Conservation (phyloP, 305 asterid genomes). For the Solanum hybrid region DNA sequence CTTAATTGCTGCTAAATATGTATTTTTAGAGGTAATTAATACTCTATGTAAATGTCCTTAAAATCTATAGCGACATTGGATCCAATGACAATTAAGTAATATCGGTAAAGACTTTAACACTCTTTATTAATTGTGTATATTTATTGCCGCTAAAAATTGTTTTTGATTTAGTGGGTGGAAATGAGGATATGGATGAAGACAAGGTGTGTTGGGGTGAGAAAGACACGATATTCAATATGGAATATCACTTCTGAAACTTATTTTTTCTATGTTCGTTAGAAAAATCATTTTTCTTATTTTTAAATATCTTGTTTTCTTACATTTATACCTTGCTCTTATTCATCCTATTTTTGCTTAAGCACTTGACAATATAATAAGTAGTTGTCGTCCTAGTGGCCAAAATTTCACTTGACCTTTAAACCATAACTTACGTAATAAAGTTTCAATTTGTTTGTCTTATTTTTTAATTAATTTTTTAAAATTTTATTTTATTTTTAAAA, state of each 20-base stretch:
- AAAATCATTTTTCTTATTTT: not conserved
- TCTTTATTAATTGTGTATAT: no score
- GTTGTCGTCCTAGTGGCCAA: not conserved
- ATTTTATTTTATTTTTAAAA: no score
- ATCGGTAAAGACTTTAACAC: no score
- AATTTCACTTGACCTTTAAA: not conserved
- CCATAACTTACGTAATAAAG: not conserved
- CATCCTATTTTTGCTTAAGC: not conserved
- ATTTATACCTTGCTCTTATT: not conserved
- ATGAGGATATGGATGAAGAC: not conserved
- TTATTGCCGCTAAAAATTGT: no score
- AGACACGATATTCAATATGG: rapidly evolving
- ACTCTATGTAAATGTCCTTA: no score
- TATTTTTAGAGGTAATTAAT: not conserved
- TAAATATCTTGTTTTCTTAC: not conserved
- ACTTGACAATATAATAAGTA: not conserved
- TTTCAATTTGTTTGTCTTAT: no score
- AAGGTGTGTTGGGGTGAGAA: not conserved
- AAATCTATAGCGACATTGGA: no score
- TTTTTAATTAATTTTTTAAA: no score
- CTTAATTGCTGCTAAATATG: no score
- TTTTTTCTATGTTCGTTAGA: not conserved
- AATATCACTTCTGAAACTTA: rapidly evolving
- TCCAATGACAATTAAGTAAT: no score
- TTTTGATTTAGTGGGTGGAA: no score